phyloP scores from a whole-genome alignment of 768 basidiomycete genomes.

The Pleurotus tuoliensis region DNA sequence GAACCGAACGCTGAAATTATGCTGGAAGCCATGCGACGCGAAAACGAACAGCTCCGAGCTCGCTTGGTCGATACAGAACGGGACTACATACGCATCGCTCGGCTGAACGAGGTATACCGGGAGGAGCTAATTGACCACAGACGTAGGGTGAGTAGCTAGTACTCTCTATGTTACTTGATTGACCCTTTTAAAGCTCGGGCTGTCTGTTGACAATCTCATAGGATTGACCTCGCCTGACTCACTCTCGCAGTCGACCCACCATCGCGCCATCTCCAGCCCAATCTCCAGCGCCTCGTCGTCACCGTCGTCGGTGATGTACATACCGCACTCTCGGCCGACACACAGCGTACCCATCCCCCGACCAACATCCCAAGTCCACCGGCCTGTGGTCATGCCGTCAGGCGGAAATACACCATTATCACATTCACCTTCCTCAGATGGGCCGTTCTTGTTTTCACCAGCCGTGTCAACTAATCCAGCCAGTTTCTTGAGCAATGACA shows the following conservation, averaged over 20 bases:
- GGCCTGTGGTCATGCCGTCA: constrained; percentile 43
- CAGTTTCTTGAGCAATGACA: constrained; percentile 55
- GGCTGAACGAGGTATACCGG: constrained; percentile 79
- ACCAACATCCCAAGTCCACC: constrained; percentile 58
- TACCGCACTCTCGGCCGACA: constrained; percentile 31
- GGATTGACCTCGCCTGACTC: constrained; percentile 65
- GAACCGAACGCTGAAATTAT: constrained; percentile 50
- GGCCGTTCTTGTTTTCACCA: constrained; percentile 67
- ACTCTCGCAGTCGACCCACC: constrained; percentile 68
- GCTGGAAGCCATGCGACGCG: constrained; percentile 70
- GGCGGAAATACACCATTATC: constrained; percentile 61
- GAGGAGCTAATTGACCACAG: constrained; percentile 81
- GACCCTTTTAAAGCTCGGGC: constrained; percentile 47
- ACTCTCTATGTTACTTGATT: constrained; percentile 8
- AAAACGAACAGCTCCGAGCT: constrained; percentile 72
- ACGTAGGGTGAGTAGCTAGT: constrained; percentile 53
- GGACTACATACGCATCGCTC: constrained; percentile 68
- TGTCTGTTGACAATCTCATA: constrained; percentile 76
- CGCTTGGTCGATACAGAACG: constrained; percentile 71
- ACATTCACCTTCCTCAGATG: constrained; percentile 61
- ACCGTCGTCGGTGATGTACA: constrained; percentile 39
- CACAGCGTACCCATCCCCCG: constrained; percentile 76
- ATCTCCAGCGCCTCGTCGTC: constrained; percentile 39
- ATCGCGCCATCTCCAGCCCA: constrained; percentile 32
- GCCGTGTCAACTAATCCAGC: constrained; percentile 47